phyloP scores from a whole-genome alignment of 192 early-diverging fungal species.

The Rhizophagus sp. region DNA sequence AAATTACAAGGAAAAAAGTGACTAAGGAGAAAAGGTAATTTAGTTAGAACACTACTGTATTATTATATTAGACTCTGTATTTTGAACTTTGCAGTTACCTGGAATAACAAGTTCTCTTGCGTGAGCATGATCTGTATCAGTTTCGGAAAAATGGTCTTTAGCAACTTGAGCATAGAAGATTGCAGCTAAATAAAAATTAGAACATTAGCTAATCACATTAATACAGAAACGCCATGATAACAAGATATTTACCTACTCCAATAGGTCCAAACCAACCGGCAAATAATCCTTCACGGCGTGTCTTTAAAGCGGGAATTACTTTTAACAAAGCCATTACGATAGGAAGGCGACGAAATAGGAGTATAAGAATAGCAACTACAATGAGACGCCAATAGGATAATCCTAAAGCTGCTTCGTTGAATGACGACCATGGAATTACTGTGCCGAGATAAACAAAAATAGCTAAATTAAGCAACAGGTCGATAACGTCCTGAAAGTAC shows the following conservation, averaged over 20 bases:
- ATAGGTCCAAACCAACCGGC: constrained; percentile 93
- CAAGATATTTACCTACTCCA: constrained; percentile 37
- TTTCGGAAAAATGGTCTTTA: constrained; percentile 7
- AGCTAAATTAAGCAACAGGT: constrained; percentile 77
- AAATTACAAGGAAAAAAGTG: constrained; percentile 72
- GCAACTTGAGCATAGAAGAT: constrained; percentile 55
- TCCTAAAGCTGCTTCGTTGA: constrained; percentile 48
- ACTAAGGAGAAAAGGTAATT: constrained; percentile 44
- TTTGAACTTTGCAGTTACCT: not conserved
- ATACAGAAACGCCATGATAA: not conserved
- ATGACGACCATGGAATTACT: constrained; percentile 71
- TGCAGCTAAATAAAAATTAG: constrained; percentile 42
- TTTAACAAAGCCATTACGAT: constrained; percentile 57
- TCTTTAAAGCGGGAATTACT: constrained; percentile 66
- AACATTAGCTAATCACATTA: not conserved
- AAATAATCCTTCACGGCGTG: constrained; percentile 69
- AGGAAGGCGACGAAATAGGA: constrained; percentile 74
- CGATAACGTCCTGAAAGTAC: constrained; percentile 82
- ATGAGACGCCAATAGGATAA: constrained; percentile 66
- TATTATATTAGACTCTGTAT: not conserved
- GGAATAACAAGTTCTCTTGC: not conserved
- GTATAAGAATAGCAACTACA: constrained; percentile 55
- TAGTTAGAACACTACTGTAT: no score
- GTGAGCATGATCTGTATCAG: no score
- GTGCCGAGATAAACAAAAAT: constrained; percentile 92